Evolutionary conservation across 805 yeast genomes (phyloP).

Genomic region (Wickerhamiella shivajii): DNA sequence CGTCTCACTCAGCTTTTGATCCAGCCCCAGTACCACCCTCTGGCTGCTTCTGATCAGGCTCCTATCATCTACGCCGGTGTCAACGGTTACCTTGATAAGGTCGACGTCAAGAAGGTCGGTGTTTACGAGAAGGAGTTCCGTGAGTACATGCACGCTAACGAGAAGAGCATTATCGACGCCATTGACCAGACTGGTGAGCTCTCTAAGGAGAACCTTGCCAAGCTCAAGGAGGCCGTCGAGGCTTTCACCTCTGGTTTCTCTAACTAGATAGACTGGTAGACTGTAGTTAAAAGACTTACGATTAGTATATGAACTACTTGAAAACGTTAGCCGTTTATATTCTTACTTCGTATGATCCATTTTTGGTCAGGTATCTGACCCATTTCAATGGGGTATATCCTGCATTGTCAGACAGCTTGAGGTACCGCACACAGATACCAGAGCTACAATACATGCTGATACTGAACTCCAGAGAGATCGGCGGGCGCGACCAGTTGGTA

Average conservation of each 20-base stretch:
- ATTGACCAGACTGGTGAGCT: conserved; percentile 84
- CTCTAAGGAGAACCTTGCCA: conserved; percentile 69
- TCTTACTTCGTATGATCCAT: conserved; percentile 73
- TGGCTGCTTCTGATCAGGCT: conserved; percentile 98
- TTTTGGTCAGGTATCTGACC: conserved; percentile 65
- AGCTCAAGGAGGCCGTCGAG: conserved; percentile 84
- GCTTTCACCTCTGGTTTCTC: conserved; percentile 87
- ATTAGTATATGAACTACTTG: neutral
- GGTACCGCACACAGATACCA: conserved; percentile 58
- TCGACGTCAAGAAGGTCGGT: conserved; percentile 74
- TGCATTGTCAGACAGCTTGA: conserved; percentile 46
- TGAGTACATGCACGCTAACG: conserved; percentile 83
- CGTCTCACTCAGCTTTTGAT: conserved; percentile 97
- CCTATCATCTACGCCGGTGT: conserved; percentile 99
- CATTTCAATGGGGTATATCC: conserved; percentile 67
- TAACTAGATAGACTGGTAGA: conserved; percentile 25
- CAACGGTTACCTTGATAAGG: conserved; percentile 89
- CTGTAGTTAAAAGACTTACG: conserved; percentile 4
- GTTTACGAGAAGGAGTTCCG: conserved; percentile 88
- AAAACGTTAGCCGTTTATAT: conserved; percentile 26
- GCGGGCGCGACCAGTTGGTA: conserved; percentile 53
- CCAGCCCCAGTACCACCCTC: conserved; percentile 94
- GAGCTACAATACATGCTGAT: conserved; percentile 64
- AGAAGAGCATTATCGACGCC: conserved; percentile 66
- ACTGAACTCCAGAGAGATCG: conserved; percentile 53